A percentile compares a stretch with the other conserved stretches of the same genome.
These are phyloP conservation scores for Annulohypoxylon moriforme DNA, from an alignment of 495 filamentous ascomycete species.

Conservation along the genomic window DNA sequence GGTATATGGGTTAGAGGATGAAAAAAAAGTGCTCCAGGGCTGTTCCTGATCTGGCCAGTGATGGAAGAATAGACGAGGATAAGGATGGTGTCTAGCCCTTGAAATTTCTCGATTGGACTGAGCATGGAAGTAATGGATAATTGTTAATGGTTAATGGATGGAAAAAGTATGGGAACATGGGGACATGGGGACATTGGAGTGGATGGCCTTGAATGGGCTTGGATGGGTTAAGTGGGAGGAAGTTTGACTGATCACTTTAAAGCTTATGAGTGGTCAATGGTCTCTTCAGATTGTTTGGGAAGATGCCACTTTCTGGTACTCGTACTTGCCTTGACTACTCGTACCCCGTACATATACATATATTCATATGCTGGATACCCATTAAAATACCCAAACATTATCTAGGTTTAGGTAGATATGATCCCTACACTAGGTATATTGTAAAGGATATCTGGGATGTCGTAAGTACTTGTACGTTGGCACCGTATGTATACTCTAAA, in stretches of 20 bases:
- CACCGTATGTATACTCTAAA: conserved; percentile 9
- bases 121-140: conserved; percentile 8
- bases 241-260: conserved; percentile 42
- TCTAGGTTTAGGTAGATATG: conserved; percentile 13
- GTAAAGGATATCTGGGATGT: background rate
- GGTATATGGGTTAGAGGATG: conserved; percentile 18
- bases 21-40: conserved; percentile 22
- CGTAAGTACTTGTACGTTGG: conserved; percentile 11
- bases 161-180: background rate
- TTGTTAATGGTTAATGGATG: background rate
- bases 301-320: conserved; percentile 24
- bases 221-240: background rate
- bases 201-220: background rate
- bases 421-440: conserved; percentile 21
- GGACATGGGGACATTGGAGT: background rate
- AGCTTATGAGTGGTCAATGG: conserved; percentile 37
- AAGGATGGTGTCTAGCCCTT: conserved; percentile 41
- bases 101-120: conserved; percentile 24
- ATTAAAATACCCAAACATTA: conserved; percentile 19
- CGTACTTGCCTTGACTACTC: conserved; percentile 19
- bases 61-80: conserved; percentile 34
- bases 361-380: too few relatives aligned
- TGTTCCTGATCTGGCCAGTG: conserved; percentile 48
- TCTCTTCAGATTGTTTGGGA: conserved; percentile 21
- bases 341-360: conserved; percentile 15